phyloP scores from a whole-genome alignment of 805 yeast genomes.

The Saturnispora gosingensis region DNA sequence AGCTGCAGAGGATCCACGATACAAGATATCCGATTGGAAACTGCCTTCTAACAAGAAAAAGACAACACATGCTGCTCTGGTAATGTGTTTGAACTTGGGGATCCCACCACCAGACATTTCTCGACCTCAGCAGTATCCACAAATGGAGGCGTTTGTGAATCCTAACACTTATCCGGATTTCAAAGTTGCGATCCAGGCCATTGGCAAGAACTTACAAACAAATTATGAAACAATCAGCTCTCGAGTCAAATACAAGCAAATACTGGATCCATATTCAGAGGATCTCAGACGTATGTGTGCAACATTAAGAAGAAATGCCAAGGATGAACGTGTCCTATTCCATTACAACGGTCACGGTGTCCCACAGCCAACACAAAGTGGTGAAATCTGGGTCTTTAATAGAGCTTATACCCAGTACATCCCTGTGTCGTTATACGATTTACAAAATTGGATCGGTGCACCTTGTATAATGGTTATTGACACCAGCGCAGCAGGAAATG shows the following conservation, averaged over 20 bases:
- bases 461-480: conserved; percentile 94
- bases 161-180: conserved; percentile 76
- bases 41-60: conserved; percentile 81
- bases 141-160: conserved; percentile 87
- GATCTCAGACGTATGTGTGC: conserved; percentile 89
- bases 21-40: conserved; percentile 84
- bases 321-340: conserved; percentile 85
- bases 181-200: conserved; percentile 82
- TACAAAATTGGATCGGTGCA: conserved; percentile 96
- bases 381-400: conserved; percentile 98
- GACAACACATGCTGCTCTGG: conserved; percentile 87
- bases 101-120: conserved; percentile 96
- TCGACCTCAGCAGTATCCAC: conserved; percentile 89
- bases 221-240: conserved; percentile 86
- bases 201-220: conserved; percentile 77
- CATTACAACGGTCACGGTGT: conserved; percentile 99
- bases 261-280: conserved; percentile 90
- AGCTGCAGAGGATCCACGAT: conserved; percentile 45
- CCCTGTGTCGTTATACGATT: conserved; percentile 89
- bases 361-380: conserved; percentile 91
- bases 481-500: conserved; percentile 90
- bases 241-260: conserved; percentile 82
- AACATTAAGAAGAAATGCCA: conserved; percentile 78
- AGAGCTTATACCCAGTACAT: conserved; percentile 96
- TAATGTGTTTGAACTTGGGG: conserved; percentile 83